Evolutionary conservation across 306 rosid genomes (phyloP).

Genomic region (Quercus ilex): DNA sequence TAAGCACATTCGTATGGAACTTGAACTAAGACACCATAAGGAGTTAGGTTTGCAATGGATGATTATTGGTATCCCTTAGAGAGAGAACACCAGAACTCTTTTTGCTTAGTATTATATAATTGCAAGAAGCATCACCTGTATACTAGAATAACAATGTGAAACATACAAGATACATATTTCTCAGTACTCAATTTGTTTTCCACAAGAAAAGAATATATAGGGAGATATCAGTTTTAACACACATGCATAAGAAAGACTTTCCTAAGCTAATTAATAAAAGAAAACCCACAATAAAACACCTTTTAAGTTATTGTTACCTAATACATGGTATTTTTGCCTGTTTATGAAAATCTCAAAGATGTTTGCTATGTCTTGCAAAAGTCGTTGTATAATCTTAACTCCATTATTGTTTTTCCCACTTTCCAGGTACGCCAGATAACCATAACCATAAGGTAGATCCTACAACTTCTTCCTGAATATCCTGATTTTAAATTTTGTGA

Average conservation of each 20-base stretch:
- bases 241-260: constrained; percentile 2
- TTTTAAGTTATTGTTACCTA: constrained; percentile 18
- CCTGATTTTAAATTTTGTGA: background rate
- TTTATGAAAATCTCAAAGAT: constrained; percentile 11
- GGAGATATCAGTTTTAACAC: background rate
- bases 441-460: constrained; percentile 71
- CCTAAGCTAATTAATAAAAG: constrained; percentile 4
- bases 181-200: background rate
- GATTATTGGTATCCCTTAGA: no score
- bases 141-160: background rate
- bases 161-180: background rate
- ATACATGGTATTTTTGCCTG: background rate
- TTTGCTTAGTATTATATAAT: background rate
- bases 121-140: background rate
- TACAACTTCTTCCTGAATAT: constrained; percentile 1
- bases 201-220: background rate
- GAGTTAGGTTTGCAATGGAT: no score
- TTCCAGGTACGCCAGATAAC: constrained; percentile 92
- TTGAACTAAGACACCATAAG: background rate
- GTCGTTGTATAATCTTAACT: background rate
- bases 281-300: background rate
- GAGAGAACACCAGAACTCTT: background rate
- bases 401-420: constrained; percentile 10
- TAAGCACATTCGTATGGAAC: background rate
- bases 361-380: background rate